Percentiles rank a stretch among this genome's conserved stretches.
phyloP scores from a whole-genome alignment of 129 eudicot species.

The Pseudognaphalium luteoalbum region DNA sequence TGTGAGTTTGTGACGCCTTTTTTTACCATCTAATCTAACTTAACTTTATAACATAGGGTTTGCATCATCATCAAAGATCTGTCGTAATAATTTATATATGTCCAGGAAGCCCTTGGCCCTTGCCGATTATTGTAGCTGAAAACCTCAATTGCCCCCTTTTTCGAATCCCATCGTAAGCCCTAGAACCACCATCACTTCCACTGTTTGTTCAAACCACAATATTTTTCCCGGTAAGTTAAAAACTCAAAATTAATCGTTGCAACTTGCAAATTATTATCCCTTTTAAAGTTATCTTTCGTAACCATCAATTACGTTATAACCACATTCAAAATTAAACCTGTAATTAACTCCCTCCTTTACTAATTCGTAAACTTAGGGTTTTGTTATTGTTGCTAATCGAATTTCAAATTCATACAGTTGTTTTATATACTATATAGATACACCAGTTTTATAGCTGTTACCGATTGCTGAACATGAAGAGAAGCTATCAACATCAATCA shows the following conservation, averaged over 20 bases:
- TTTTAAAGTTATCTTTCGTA: not conserved
- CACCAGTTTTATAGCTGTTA: conserved; percentile 4
- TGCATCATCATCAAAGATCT: no score
- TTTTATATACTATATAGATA: conserved; percentile 7
- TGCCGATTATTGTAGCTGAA: not conserved
- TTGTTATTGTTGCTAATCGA: not conserved
- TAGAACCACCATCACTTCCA: not conserved
- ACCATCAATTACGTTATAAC: not conserved
- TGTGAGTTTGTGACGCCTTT: no score
- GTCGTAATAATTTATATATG: no score
- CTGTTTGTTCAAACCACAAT: not conserved
- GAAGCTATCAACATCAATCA: conserved; percentile 51
- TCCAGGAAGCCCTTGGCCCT: no score
- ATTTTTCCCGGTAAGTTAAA: not conserved
- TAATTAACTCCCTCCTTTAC: not conserved
- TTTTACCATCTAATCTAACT: no score
- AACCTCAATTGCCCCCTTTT: not conserved
- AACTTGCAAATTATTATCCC: not conserved
- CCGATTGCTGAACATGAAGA: conserved; percentile 51
- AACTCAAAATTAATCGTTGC: not conserved
- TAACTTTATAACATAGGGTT: no score
- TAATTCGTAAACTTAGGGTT: not conserved
- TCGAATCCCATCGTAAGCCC: not conserved
- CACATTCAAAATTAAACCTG: not conserved
- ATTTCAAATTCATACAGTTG: not conserved